Evolutionary conservation across 768 basidiomycete species (phyloP).

Genomic region (Mycena epipterygia): DNA sequence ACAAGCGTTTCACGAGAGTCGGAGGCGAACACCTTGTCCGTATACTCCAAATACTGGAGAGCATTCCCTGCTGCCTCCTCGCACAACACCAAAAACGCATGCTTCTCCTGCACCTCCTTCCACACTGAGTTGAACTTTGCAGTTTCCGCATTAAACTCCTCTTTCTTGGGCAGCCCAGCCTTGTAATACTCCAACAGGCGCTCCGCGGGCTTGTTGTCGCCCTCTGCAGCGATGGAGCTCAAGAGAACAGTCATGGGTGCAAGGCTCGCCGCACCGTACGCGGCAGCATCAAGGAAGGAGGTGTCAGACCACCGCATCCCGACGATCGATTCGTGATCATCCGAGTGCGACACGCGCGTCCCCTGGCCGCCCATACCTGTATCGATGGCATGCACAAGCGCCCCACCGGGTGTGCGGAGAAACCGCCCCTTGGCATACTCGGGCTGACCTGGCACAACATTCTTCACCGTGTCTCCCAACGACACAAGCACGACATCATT

Average conservation of each 20-base stretch:
- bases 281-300: neutral
- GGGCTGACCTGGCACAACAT: neutral
- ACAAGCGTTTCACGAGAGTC: neutral
- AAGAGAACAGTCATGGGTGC: neutral
- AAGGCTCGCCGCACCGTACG: neutral
- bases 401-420: neutral
- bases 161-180: neutral
- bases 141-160: neutral
- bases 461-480: neutral
- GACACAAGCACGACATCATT: neutral
- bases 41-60: neutral
- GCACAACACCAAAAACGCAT: conserved; percentile 1
- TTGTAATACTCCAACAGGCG: neutral
- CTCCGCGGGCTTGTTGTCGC: neutral
- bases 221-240: neutral
- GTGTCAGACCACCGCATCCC: conserved; percentile 4
- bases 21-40: neutral
- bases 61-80: neutral
- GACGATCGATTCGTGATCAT: neutral
- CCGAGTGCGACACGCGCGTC: neutral
- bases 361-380: neutral
- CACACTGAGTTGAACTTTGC: neutral
- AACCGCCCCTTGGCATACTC: conserved; percentile 5
- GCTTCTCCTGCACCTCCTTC: conserved; percentile 2
- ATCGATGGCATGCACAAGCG: conserved; percentile 2